Evolutionary conservation across 1,139 yeast genomes (phyloP), one percentile per base, ranked within the genome.

Genomic region (Citeromyces hawaiiensis): DNA sequence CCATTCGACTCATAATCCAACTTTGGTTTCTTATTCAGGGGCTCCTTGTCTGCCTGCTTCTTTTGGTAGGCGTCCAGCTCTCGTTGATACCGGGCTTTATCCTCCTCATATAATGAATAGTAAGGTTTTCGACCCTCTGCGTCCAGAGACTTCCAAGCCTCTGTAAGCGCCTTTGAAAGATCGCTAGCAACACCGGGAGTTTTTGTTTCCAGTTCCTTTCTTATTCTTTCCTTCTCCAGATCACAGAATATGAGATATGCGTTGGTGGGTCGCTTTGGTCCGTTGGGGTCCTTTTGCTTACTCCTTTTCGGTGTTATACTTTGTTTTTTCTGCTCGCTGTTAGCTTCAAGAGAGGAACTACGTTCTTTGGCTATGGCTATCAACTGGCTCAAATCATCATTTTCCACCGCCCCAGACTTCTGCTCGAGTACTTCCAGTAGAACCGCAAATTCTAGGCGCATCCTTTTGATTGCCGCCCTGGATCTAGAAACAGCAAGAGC

Each of bases 221-320:
- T 76, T 38, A 85, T 71, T 40, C 72, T 66, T 40, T 83, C 95
- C 57, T 85, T 83, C 53, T 85, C 93, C 61, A 74, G 63, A 45
- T 87, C 96, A 60, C 96, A 87, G 54, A 83, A 87, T 40, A 85
- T 72, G 46, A 86, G 65, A 53, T 87, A 86, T 8, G 96, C 94
- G 57, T 87, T 87, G 4, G 94, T 82, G 13, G 96, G 95, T 49
- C 94, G 69, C 50, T 83, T 83, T 13, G 96, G 96, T 51, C 81
- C 70, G 48, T 76, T 79, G 3, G 94, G 95, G 55, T 83, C 94
- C 23, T 47, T 42, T 29, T 52, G 49, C 4, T 52, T 47, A 36
- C 41, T 45, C 16, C 55, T 15, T 18, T 37, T 37, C 10, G 35
- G 21, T 14, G 18, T 37, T 14, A 18, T 30, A 11, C 21, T 32